phyloP scores from a whole-genome alignment of 768 basidiomycete genomes.

The Omphalotus guepiniiformis region DNA sequence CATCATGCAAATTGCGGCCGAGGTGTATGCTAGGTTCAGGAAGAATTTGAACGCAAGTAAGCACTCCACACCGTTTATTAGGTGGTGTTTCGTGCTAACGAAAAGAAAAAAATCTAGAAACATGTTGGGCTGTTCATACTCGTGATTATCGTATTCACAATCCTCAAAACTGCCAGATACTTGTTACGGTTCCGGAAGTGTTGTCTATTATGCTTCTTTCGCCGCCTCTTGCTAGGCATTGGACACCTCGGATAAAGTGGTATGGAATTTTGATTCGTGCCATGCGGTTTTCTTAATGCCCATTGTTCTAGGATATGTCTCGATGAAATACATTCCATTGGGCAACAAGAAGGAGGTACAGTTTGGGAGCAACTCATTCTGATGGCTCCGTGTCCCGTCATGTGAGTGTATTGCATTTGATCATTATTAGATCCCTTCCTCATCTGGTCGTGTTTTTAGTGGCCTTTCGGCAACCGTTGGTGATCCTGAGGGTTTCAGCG shows the following conservation, averaged over 20 bases:
- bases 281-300: background rate
- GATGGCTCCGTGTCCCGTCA: conserved; percentile 66
- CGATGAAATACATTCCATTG: conserved; percentile 66
- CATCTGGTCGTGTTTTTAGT: conserved; percentile 25
- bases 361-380: conserved; percentile 77
- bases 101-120: too few species aligned
- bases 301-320: conserved; percentile 51
- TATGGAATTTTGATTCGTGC: conserved; percentile 17
- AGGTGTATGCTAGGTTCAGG: conserved; percentile 67
- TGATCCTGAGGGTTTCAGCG: conserved; percentile 57
- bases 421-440: background rate
- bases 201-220: conserved; percentile 66
- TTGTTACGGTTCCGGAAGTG: conserved; percentile 72
- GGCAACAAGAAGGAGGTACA: conserved; percentile 63
- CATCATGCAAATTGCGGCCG: conserved; percentile 67
- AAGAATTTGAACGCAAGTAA: too few species aligned
- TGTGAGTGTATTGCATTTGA: conserved; percentile 42
- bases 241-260: conserved; percentile 64
- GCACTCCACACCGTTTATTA: too few species aligned
- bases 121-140: conserved; percentile 63
- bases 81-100: too few species aligned
- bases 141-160: conserved; percentile 61
- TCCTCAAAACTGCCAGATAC: conserved; percentile 63
- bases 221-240: conserved; percentile 53
- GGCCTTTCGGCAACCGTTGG: conserved; percentile 74